These are phyloP conservation scores for Quillaja saponaria DNA, from an alignment of 306 rosid species.

Conservation along the genomic window DNA sequence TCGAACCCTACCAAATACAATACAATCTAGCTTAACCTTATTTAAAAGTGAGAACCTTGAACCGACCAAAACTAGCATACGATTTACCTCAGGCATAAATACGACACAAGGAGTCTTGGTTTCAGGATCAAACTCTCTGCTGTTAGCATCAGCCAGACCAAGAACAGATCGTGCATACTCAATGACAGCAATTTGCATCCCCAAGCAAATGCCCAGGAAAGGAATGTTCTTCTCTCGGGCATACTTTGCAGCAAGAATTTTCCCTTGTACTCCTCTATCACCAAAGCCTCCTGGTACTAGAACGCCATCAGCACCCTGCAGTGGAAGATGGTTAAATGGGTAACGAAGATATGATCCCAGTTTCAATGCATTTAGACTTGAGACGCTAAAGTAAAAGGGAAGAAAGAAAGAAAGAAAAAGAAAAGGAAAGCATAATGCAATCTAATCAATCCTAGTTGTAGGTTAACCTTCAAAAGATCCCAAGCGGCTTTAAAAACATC, in stretches of 20 bases:
- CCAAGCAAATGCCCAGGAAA: slow-evolving; percentile 85
- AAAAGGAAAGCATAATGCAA: not conserved
- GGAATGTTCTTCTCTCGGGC: slow-evolving; percentile 81
- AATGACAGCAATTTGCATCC: slow-evolving; percentile 93
- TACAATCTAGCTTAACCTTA: slow-evolving; percentile 20
- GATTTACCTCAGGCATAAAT: slow-evolving; percentile 89
- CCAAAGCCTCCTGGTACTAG: slow-evolving; percentile 99
- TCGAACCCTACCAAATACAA: slow-evolving; percentile 67
- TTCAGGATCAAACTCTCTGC: slow-evolving; percentile 79
- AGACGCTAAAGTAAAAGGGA: slow-evolving; percentile 1
- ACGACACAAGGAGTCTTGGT: slow-evolving; percentile 78
- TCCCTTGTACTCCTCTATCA: slow-evolving; percentile 88
- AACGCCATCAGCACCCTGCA: slow-evolving; percentile 87
- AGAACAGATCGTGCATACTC: slow-evolving; percentile 84
- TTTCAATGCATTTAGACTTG: slow-evolving; percentile 7
- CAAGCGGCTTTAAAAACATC: slow-evolving; percentile 63
- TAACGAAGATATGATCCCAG: slow-evolving; percentile 20
- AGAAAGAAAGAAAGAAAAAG: not conserved
- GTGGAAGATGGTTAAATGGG: slow-evolving; percentile 21
- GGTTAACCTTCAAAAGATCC: slow-evolving; percentile 74
- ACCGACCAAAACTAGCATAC: not conserved
- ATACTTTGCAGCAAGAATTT: slow-evolving; percentile 88
- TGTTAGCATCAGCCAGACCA: slow-evolving; percentile 72
- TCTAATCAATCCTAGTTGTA: slow-evolving; percentile 13
- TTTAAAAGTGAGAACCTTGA: slow-evolving; percentile 3